A percentile compares a stretch with the other conserved stretches of the same genome.
These are phyloP conservation scores for Funneliformis mosseae DNA, from an alignment of 192 early-diverging fungal species.

Conservation along the genomic window DNA sequence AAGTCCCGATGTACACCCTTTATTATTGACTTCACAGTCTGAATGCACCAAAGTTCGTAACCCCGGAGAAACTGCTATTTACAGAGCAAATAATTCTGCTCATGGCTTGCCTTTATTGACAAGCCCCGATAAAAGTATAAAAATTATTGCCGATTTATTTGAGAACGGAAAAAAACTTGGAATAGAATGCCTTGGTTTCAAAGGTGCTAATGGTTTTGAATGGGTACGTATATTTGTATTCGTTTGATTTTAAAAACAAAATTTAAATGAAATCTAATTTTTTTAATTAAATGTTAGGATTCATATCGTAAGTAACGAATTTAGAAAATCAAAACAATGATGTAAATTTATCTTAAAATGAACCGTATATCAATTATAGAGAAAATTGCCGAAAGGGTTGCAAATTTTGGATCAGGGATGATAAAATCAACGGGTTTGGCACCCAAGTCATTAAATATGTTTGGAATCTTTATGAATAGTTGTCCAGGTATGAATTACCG, in stretches of 20 bases:
- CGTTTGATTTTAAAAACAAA: background rate
- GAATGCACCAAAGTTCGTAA: conserved; percentile 51
- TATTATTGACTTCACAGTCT: conserved; percentile 57
- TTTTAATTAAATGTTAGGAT: conserved; percentile 29
- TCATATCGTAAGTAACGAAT: conserved; percentile 43
- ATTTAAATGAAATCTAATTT: conserved; percentile 13
- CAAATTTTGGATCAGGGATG: conserved; percentile 46
- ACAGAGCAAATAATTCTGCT: conserved; percentile 50
- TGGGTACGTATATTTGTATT: conserved; percentile 36
- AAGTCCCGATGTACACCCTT: conserved; percentile 61
- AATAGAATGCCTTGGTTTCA: conserved; percentile 24
- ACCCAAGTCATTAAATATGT: conserved; percentile 35
- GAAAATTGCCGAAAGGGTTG: conserved; percentile 38
- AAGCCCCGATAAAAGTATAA: conserved; percentile 43
- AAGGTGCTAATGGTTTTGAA: conserved; percentile 10
- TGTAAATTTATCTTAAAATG: background rate
- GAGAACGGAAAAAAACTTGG: conserved; percentile 37
- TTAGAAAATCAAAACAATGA: background rate
- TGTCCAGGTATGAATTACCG: conserved; percentile 44
- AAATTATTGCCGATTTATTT: conserved; percentile 54
- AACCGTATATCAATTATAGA: conserved; percentile 27
- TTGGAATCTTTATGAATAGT: conserved; percentile 45
- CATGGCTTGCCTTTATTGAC: conserved; percentile 43
- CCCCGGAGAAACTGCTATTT: conserved; percentile 55
- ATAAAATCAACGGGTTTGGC: conserved; percentile 37